Evolutionary conservation across 2,329 filamentous ascomycete species (phyloP).

Genomic region (Scytalidium sp.): DNA sequence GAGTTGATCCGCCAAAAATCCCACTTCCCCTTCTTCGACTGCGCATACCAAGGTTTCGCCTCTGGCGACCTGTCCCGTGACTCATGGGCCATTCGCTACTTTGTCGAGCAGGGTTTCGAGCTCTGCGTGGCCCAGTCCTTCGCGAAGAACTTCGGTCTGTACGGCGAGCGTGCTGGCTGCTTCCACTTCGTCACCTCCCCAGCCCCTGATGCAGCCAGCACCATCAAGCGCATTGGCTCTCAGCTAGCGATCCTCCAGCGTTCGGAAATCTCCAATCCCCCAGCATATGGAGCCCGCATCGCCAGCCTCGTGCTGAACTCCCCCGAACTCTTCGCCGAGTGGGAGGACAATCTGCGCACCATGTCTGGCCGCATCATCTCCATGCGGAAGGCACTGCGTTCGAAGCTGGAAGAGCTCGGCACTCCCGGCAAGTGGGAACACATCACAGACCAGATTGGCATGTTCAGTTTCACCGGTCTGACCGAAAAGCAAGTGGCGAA

Average conservation of each 20-base stretch:
- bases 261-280: conserved; percentile 96
- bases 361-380: conserved; percentile 95
- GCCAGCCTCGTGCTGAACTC: conserved; percentile 84
- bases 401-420: conserved; percentile 76
- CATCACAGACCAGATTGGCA: conserved; percentile 98
- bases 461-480: conserved; percentile 94
- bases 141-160: conserved; percentile 97
- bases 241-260: conserved; percentile 94
- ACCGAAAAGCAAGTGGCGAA: conserved; percentile 69
- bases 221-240: conserved; percentile 66
- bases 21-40: conserved; percentile 98
- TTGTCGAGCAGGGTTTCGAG: conserved; percentile 87
- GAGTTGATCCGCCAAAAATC: conserved; percentile 69
- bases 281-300: conserved; percentile 89
- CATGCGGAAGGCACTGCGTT: conserved; percentile 78
- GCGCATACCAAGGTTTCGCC: conserved; percentile 95
- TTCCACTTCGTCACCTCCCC: conserved; percentile 90
- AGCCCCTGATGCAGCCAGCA: conserved; percentile 58
- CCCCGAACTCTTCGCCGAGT: conserved; percentile 75
- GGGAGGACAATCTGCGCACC: conserved; percentile 82
- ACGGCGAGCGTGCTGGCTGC: conserved; percentile 92
- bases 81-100: conserved; percentile 90
- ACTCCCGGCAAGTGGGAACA: conserved; percentile 95
- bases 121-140: conserved; percentile 89
- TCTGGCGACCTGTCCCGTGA: conserved; percentile 84